A percentile compares a stretch with the other conserved stretches of the same genome.
Evolutionary conservation across 2,329 filamentous ascomycete species (phyloP).

Genomic region (Colletotrichum musicola): DNA sequence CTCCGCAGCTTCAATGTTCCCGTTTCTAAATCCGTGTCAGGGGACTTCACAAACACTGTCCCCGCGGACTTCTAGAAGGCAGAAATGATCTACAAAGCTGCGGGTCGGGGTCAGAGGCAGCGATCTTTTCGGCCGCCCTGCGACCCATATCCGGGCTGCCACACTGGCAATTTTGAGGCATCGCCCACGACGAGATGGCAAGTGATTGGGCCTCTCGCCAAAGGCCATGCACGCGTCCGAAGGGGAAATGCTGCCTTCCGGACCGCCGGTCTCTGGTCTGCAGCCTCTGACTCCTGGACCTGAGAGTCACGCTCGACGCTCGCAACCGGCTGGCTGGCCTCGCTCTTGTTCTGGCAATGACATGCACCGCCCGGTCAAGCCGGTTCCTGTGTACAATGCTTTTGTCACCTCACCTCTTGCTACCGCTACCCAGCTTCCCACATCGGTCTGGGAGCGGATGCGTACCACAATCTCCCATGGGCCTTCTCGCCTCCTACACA

Average conservation of each 20-base stretch:
- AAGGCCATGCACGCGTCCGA: constrained; percentile 34
- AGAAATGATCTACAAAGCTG: constrained; percentile 14
- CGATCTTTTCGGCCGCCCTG: constrained; percentile 28
- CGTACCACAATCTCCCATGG: constrained; percentile 23
- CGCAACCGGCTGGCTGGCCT: constrained; percentile 23
- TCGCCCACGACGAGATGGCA: neutral
- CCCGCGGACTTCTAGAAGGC: constrained; percentile 31
- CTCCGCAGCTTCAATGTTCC: constrained; percentile 14
- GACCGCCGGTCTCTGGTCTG: neutral
- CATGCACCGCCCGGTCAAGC: constrained; percentile 23
- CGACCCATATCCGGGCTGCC: constrained; percentile 12
- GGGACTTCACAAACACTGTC: neutral
- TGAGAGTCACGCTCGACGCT: neutral
- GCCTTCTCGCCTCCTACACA: constrained; percentile 10
- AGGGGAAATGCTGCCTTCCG: constrained; percentile 32
- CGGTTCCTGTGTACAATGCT: constrained; percentile 30
- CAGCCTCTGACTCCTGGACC: constrained; percentile 1
- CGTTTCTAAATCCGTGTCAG: constrained; percentile 26
- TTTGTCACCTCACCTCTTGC: constrained; percentile 8
- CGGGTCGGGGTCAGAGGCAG: constrained; percentile 14
- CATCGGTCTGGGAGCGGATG: constrained; percentile 21
- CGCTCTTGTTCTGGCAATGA: constrained; percentile 24
- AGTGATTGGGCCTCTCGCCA: constrained; percentile 36
- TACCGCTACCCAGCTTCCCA: constrained; percentile 4
- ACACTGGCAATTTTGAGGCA: constrained; percentile 21